Percentiles rank a stretch among this genome's conserved stretches.
These are phyloP conservation scores for Xylaria sp. DNA, from an alignment of 495 filamentous ascomycete genomes.

Conservation along the genomic window DNA sequence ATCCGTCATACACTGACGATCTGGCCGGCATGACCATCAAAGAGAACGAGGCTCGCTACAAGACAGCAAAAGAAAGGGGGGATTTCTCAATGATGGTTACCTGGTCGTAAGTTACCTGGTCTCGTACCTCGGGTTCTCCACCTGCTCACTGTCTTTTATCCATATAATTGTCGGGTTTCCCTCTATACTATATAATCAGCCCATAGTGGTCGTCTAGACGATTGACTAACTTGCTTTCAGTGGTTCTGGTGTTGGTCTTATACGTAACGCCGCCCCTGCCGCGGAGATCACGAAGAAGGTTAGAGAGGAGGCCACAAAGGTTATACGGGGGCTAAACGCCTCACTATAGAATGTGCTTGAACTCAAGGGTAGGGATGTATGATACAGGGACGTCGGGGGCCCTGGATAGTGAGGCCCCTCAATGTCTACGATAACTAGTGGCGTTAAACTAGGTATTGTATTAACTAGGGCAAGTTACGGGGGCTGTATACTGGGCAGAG, in stretches of 20 bases:
- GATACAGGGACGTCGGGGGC: not conserved
- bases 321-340: constrained; percentile 42
- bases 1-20: constrained; percentile 64
- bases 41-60: constrained; percentile 65
- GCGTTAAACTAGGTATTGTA: not conserved
- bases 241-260: constrained; percentile 65
- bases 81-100: constrained; percentile 45
- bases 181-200: not conserved
- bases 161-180: not conserved
- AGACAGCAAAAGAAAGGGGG: constrained; percentile 51
- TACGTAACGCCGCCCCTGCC: constrained; percentile 72
- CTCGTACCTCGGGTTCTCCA: not conserved
- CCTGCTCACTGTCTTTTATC: not conserved
- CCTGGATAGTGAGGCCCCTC: not conserved
- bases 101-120: constrained; percentile 60
- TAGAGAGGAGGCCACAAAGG: constrained; percentile 67
- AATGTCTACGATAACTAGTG: not conserved
- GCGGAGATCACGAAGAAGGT: constrained; percentile 73
- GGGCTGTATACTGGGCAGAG: not conserved
- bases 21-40: constrained; percentile 58
- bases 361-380: not conserved
- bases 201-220: not conserved
- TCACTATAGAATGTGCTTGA: constrained; percentile 8
- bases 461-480: not conserved
- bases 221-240: constrained; percentile 30